phyloP scores from a whole-genome alignment of 805 yeast genomes.

The Saccharomycopsis sp. region DNA sequence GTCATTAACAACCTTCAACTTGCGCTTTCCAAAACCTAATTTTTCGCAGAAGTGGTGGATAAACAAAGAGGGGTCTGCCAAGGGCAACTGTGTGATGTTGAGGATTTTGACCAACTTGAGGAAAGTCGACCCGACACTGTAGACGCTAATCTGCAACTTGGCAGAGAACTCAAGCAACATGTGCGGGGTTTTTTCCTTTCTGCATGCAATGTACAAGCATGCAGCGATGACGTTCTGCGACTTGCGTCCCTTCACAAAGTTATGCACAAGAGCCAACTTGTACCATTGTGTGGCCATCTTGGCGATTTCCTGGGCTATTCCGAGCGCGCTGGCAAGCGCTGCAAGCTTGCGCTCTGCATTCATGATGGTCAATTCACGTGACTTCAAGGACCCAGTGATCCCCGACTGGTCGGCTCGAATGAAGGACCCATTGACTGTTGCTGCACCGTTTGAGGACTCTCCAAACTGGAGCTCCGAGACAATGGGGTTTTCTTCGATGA shows the following conservation, averaged over 20 bases:
- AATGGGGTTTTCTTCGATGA: constrained; percentile 85
- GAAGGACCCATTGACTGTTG: constrained; percentile 91
- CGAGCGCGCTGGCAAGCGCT: constrained; percentile 71
- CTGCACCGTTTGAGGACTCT: constrained; percentile 89
- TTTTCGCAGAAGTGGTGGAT: constrained; percentile 91
- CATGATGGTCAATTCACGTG: constrained; percentile 81
- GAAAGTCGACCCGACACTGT: constrained; percentile 93
- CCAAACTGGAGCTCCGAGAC: constrained; percentile 94
- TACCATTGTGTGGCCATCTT: constrained; percentile 90
- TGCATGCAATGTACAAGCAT: constrained; percentile 90
- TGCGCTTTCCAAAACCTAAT: constrained; percentile 70
- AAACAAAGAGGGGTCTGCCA: constrained; percentile 90
- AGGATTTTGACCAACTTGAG: constrained; percentile 84
- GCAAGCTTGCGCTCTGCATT: constrained; percentile 77
- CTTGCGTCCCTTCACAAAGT: constrained; percentile 94
- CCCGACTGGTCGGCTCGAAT: constrained; percentile 72
- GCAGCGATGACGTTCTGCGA: constrained; percentile 95
- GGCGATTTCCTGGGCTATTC: constrained; percentile 76
- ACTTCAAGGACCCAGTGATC: constrained; percentile 67
- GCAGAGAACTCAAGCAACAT: constrained; percentile 95
- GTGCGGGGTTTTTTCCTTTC: constrained; percentile 85
- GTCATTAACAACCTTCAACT: constrained; percentile 72
- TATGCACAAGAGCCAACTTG: constrained; percentile 73
- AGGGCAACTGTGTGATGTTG: constrained; percentile 69
- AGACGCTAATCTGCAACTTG: constrained; percentile 82